Evolutionary conservation across 192 early-diverging fungal species (phyloP).

Genomic region (Linnemannia elongata): DNA sequence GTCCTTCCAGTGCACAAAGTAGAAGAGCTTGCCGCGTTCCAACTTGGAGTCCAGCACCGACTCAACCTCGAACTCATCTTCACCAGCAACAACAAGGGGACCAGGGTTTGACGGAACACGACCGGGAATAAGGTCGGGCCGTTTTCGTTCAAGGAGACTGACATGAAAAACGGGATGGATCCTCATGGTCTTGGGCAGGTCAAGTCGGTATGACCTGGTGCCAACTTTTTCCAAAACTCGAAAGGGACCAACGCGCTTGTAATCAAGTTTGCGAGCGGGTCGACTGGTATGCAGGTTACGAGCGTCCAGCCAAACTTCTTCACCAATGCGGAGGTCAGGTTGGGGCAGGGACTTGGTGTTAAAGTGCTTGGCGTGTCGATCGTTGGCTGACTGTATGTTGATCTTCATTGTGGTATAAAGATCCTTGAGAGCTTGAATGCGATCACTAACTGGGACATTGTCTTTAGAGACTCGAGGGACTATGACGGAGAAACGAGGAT

Average conservation of each 20-base stretch:
- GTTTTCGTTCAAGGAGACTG: conserved; percentile 32
- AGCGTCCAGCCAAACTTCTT: conserved; percentile 27
- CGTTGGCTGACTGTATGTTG: neutral
- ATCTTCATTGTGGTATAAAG: neutral
- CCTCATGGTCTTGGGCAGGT: conserved; percentile 39
- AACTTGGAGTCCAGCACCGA: conserved; percentile 13
- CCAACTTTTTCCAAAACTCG: conserved; percentile 16
- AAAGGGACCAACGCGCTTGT: conserved; percentile 37
- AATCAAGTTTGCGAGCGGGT: conserved; percentile 26
- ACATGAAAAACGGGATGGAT: conserved; percentile 63
- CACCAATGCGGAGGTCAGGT: conserved; percentile 12
- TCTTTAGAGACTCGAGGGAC: neutral
- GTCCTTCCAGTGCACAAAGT: neutral
- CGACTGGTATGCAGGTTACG: conserved; percentile 9
- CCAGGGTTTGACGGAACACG: neutral
- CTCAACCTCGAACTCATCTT: conserved; percentile 23
- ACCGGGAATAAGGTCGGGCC: conserved; percentile 11
- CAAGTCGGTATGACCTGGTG: conserved; percentile 16
- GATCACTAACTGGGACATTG: neutral
- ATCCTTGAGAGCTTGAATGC: conserved; percentile 8
- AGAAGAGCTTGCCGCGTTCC: neutral
- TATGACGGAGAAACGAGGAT: conserved; percentile 17
- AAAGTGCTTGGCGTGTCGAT: neutral
- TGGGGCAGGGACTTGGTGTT: neutral
- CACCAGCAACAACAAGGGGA: neutral